Evolutionary conservation across 768 basidiomycete genomes (phyloP).

Genomic region (Hygrocybe punicea): DNA sequence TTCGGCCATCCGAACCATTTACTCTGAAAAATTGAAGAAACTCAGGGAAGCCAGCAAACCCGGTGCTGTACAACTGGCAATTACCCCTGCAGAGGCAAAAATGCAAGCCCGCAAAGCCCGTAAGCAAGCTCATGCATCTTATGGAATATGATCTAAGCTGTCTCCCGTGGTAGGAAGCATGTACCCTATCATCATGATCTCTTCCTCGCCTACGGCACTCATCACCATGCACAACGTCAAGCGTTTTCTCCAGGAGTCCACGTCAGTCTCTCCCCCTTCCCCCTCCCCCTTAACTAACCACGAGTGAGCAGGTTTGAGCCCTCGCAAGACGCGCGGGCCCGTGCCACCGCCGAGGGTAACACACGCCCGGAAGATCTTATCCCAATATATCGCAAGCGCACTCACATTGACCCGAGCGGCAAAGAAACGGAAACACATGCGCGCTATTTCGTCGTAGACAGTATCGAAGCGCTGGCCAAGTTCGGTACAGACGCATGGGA

Average conservation of each 20-base stretch:
- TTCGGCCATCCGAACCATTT: conserved; percentile 58
- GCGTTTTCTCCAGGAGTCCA: conserved; percentile 85
- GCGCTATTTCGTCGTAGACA: conserved; percentile 86
- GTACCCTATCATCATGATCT: conserved; percentile 96
- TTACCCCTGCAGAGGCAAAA: conserved; percentile 52
- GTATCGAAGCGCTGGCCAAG: conserved; percentile 86
- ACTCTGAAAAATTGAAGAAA: conserved; percentile 75
- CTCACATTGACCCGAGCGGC: conserved; percentile 61
- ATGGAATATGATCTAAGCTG: background rate
- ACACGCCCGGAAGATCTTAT: conserved; percentile 77
- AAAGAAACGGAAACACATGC: conserved; percentile 55
- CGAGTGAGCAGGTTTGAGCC: conserved; percentile 58
- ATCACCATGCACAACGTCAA: conserved; percentile 99
- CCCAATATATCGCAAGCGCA: conserved; percentile 83
- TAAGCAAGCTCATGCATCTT: conserved; percentile 33
- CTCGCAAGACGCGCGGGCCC: conserved; percentile 69
- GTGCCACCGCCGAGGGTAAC: conserved; percentile 67
- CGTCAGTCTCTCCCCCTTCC: conserved; percentile 42
- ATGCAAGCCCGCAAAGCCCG: conserved; percentile 67
- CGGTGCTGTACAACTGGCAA: conserved; percentile 37
- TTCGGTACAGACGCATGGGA: conserved; percentile 95
- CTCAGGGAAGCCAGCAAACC: conserved; percentile 63
- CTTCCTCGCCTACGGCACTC: conserved; percentile 89
- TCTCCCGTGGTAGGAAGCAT: conserved; percentile 49
- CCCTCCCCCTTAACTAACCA: background rate